phyloP scores from a whole-genome alignment of 2,329 filamentous ascomycete species.

The Venturiaceae sp. region DNA sequence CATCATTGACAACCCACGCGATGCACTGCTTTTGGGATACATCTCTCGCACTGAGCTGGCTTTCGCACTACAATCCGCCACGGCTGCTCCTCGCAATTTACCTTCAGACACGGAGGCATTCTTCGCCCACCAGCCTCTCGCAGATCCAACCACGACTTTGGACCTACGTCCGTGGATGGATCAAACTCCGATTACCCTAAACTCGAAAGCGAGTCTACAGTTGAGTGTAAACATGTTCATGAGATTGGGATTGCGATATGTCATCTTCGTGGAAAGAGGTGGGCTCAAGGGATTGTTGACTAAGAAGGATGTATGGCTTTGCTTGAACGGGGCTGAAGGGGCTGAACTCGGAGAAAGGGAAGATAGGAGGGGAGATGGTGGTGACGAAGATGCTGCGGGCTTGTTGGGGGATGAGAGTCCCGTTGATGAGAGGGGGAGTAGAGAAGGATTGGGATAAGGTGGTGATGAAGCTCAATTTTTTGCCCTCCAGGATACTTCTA shows the following conservation, averaged over 20 bases:
- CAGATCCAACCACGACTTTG: slow-evolving; percentile 66
- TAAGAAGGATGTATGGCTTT: slow-evolving; percentile 96
- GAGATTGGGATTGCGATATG: slow-evolving; percentile 82
- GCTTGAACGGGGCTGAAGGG: slow-evolving; percentile 54
- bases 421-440: background rate
- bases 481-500: background rate
- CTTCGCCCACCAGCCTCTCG: slow-evolving; percentile 75
- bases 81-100: slow-evolving; percentile 47
- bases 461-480: background rate
- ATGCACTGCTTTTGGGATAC: slow-evolving; percentile 78
- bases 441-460: background rate
- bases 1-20: slow-evolving; percentile 67
- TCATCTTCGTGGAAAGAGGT: slow-evolving; percentile 77
- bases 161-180: slow-evolving; percentile 98
- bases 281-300: slow-evolving; percentile 77
- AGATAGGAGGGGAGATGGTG: background rate
- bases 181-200: slow-evolving; percentile 88
- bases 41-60: slow-evolving; percentile 85
- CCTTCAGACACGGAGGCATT: slow-evolving; percentile 66
- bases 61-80: slow-evolving; percentile 63
- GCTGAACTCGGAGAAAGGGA: background rate
- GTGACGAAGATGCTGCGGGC: background rate
- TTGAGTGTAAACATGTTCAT: slow-evolving; percentile 92
- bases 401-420: background rate
- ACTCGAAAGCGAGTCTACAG: slow-evolving; percentile 64